A percentile compares a stretch with the other conserved stretches of the same genome.
Evolutionary conservation across 23 red algal genomes (phyloP).

Genomic region (Gracilaria gracilis): DNA sequence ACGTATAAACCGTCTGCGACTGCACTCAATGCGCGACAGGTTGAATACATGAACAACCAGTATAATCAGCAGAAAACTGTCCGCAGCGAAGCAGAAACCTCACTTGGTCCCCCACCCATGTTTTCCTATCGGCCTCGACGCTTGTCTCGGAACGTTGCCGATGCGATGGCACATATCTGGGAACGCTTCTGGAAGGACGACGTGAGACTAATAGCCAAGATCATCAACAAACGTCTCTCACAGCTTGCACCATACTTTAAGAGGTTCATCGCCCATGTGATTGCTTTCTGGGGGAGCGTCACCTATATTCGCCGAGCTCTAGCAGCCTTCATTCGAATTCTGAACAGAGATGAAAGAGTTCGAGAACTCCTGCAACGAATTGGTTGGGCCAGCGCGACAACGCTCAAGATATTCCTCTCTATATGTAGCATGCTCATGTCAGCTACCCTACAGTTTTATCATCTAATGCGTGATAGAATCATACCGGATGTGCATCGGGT

Average conservation of each 20-base stretch:
- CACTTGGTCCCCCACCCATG: conserved; percentile 43
- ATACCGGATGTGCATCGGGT: conserved; percentile 55
- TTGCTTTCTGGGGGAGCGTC: conserved; percentile 55
- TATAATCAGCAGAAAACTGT: not conserved
- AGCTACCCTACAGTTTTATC: conserved; percentile 51
- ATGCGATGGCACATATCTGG: conserved; percentile 66
- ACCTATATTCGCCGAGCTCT: conserved; percentile 64
- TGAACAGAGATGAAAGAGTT: conserved; percentile 66
- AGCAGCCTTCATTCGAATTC: conserved; percentile 65
- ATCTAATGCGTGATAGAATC: conserved; percentile 63
- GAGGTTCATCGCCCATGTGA: conserved; percentile 60
- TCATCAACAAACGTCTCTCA: conserved; percentile 58
- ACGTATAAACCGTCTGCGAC: not conserved
- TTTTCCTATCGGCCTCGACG: conserved; percentile 42
- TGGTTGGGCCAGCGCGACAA: conserved; percentile 63
- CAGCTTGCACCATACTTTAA: conserved; percentile 51
- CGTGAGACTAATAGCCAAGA: conserved; percentile 44
- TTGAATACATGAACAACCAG: not conserved
- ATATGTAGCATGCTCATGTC: conserved; percentile 66
- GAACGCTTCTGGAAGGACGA: conserved; percentile 67
- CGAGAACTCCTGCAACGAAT: conserved; percentile 61
- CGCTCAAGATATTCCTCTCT: conserved; percentile 58
- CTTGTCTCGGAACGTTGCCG: conserved; percentile 62
- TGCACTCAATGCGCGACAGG: not conserved
- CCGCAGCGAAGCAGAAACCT: conserved; percentile 4